Evolutionary conservation across 192 early-diverging fungal genomes (phyloP), one percentile per base, ranked within the genome.

Genomic region (Gonapodya prolifera): DNA sequence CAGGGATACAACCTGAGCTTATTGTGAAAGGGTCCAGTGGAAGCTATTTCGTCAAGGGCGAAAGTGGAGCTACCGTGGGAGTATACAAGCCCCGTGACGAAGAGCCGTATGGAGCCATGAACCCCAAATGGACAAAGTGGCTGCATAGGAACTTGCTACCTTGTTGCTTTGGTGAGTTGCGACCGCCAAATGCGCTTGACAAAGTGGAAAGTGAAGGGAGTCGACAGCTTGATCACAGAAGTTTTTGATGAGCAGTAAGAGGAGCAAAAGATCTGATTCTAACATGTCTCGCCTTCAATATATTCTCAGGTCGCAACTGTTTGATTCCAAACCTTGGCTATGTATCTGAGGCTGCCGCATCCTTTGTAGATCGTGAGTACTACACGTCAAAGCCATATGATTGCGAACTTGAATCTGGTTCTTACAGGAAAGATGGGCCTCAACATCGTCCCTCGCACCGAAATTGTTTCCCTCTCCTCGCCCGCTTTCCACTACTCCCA

Each of bases 101-200:
- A 75, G 88, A 89, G 77, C 88, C 88, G 17, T 89, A 89, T 61
- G 88, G 88, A 0, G 33, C 33, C 8, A 76, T 73, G 71, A 92
- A 91, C 79, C 89, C 89, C 0, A 96, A 97, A 82, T 97, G 94
- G 94, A 89, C 91, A 0, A 96, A 97, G 80, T 97, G 93, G 93
- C 84, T 95, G 28, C 95, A 97, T 77, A 83, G 92, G 18, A 94
- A 94, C 80, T 73, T 95, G 18, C 91, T 94, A 71, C 93, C 93
- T 1, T 97, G 94, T 79, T 94, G 89, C 75, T 97, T 97, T 88
- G 94, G 95, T 0, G 45, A 61, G 69, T 69, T 23, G 17, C 32
- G 32, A 0, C 30, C 32, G 30, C 30, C 30, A 70, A 1, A 30
- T 30, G 32, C 32, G 30, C 1, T 70, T 70, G 32, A 70, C n/a